Conservation (phyloP, 441 rosid species). For the Codiaeum variegatum region DNA sequence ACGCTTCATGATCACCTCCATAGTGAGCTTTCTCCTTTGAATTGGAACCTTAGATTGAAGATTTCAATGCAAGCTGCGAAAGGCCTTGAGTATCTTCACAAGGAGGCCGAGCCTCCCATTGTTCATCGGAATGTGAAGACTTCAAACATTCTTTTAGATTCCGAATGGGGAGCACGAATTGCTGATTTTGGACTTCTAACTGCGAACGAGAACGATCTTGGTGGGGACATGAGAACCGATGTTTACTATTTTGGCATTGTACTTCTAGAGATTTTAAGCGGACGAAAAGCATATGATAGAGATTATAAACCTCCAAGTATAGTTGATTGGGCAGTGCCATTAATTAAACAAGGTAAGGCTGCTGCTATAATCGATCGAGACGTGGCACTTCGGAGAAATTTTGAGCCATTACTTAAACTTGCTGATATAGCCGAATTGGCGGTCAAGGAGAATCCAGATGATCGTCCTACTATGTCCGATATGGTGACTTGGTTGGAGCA, state of each 20-base stretch:
- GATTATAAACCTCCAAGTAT: conserved; percentile 57
- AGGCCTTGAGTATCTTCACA: conserved; percentile 89
- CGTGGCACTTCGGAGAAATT: conserved; percentile 55
- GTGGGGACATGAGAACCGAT: conserved; percentile 51
- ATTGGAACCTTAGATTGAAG: conserved; percentile 69
- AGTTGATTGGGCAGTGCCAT: conserved; percentile 65
- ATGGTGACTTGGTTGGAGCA: conserved; percentile 57
- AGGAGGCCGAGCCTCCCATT: conserved; percentile 56
- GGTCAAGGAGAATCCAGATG: conserved; percentile 48
- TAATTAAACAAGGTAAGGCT: conserved; percentile 54
- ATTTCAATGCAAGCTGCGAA: conserved; percentile 87
- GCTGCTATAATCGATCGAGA: conserved; percentile 51
- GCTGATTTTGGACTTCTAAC: conserved; percentile 75
- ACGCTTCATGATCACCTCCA: conserved; percentile 80
- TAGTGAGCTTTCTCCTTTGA: conserved; percentile 54
- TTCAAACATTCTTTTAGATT: conserved; percentile 74
- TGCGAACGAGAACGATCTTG: conserved; percentile 43
- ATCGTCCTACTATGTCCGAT: conserved; percentile 60
- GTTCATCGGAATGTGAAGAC: conserved; percentile 66
- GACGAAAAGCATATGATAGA: conserved; percentile 70
- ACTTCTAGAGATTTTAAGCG: conserved; percentile 76
- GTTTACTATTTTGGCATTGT: conserved; percentile 67
- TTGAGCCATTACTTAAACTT: conserved; percentile 66
- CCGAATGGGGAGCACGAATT: conserved; percentile 79
- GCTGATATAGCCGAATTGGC: conserved; percentile 67